Base-by-base conservation (phyloP, 495 filamentous ascomycete species). In the Tuber microsphaerosporum region DNA sequence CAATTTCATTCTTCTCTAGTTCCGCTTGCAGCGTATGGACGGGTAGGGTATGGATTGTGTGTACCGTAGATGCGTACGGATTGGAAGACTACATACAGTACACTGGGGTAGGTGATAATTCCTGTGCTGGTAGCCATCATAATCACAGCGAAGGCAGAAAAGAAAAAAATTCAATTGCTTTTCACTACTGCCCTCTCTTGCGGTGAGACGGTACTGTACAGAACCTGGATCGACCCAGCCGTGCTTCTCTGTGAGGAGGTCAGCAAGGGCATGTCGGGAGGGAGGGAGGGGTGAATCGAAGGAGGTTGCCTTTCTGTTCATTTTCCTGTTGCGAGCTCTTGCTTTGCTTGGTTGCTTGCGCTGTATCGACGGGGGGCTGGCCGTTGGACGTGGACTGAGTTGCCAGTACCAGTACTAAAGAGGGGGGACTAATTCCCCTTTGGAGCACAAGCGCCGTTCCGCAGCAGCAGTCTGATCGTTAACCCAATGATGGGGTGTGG, bases 381-480 rank as follows among this genome's bases (percentile, higher is more conserved):
- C 76, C 61, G 76, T 79, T 79, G 72, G 31, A 72, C 70, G 48
- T 72, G 61, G 73, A 78, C 75, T 75, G 76, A 26, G 48, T 56
- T 31, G 10, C 56, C 26, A 65, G 56, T 31, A 31, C 56, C 5
- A 41, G 4, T 41, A 41, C 39, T 41, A 41, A 41, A 41, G 39
- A 65, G 26, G 20, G 56, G 56, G n/a, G 56, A 65, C 70, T 79
- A 79, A 79, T 75, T 79, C 76, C 76, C 77, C 76, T 77, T 77
- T 76, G 77, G 75, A 70, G 73, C 43, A 74, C 77, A 79, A 79
- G 77, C 77, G 77, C 77, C 77, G 77, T 79, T 75, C 72, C 77
- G 78, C 69, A 26, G 77, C 69, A 26, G 77, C 73, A 79, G 77
- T 79, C 76, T 79, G 76, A 79, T 79, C 76, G 74, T 45, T 71